Evolutionary conservation across 225 moss, liverwort and hornwort species (phyloP).

Genomic region (Neckera pumila): DNA sequence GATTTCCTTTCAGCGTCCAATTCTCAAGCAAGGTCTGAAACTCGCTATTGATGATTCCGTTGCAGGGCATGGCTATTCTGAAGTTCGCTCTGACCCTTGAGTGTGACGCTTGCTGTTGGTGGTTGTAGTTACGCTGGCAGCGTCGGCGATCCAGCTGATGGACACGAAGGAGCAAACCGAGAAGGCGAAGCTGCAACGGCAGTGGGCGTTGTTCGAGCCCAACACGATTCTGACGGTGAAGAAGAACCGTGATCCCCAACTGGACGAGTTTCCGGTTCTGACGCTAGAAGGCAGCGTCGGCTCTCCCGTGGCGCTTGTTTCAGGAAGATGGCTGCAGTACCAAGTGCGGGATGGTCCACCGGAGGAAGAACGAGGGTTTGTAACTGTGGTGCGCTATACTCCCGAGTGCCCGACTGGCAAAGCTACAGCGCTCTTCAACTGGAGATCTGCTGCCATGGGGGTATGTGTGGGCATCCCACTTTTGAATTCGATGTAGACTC

Average conservation of each 20-base stretch:
- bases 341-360: constrained; percentile 3
- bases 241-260: constrained; percentile 9
- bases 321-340: constrained; percentile 38
- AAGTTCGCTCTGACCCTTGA: not conserved
- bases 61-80: not conserved
- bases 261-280: constrained; percentile 13
- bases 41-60: not conserved
- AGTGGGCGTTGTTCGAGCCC: constrained; percentile 40
- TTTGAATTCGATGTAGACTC: not conserved
- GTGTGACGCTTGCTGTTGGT: not conserved
- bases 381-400: constrained; percentile 30
- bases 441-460: constrained; percentile 40
- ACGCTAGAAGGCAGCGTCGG: constrained; percentile 20
- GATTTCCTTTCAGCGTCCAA: not conserved
- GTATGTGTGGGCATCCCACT: not conserved
- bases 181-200: constrained; percentile 29
- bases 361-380: constrained; percentile 25
- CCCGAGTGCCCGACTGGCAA: constrained; percentile 26
- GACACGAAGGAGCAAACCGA: constrained; percentile 20
- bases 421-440: constrained; percentile 53
- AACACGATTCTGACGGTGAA: constrained; percentile 22
- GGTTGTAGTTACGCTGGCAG: constrained; percentile 10
- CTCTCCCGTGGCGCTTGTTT: constrained; percentile 17
- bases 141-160: constrained; percentile 37
- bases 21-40: not conserved